Evolutionary conservation across 2,329 filamentous ascomycete species (phyloP), one percentile per base, ranked within the genome.

Genomic region (Nemania sp.): DNA sequence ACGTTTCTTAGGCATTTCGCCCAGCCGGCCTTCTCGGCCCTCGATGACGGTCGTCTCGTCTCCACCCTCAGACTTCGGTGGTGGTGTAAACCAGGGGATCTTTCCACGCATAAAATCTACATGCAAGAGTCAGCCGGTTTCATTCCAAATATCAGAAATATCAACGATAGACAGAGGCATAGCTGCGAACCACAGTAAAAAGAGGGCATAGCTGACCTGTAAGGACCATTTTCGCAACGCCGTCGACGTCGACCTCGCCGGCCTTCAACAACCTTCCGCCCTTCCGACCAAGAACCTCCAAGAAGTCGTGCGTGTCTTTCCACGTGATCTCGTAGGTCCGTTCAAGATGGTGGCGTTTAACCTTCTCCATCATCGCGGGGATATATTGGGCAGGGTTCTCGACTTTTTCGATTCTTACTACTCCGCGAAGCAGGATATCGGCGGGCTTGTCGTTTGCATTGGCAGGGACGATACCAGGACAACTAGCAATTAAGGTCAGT

Each of bases 301-400:
- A 80, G 70, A 99, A 96, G 63, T 94, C 88, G 13, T 90, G 88
- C 15, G 91, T 82, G 68, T 91, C 86, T 5, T 84, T 84, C 81
- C 90, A 96, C 12, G 89, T 89, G 70, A 99, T 79, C 56, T 95
- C 91, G 68, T 99, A 99, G 1, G 95, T 98, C 67, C 93, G 87
- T 73, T 97, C 92, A 71, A 99, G 85, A 73, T 99, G 94, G 62
- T 90, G 90, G 37, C 85, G 84, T 77, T 97, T 94, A 40, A 95
- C 93, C 60, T 88, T 89, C 50, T 80, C 82, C 55, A 99, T 79
- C 2, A 98, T 86, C 13, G 90, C 91, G 0, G 90, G 86, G 45
- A 99, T 95, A 73, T 99, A 99, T 70, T 99, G 95, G 71, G 96
- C 93, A 0, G 95, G 95, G 71, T 98, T 90, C 67, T 97, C 90